Evolutionary conservation across 2,329 filamentous ascomycete species (phyloP), one percentile per base, ranked within the genome.

Genomic region (Eutypa lata): DNA sequence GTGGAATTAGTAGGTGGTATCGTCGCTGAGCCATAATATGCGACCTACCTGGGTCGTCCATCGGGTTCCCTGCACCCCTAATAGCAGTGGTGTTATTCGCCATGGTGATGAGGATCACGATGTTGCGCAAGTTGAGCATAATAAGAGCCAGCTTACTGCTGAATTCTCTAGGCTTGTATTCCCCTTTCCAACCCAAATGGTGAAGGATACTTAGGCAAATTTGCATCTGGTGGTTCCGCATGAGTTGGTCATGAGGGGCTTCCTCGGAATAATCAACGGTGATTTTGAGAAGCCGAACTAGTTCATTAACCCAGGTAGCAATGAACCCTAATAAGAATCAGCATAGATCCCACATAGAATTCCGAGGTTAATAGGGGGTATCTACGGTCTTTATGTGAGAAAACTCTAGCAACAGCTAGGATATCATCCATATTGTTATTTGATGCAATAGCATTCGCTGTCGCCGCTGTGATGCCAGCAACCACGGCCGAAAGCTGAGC

Each of bases 221-320:
- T 55, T 91, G 88, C 45, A 97, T 80, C 35, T 85, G 78, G 3
- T 79, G 76, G 62, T 94, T 92, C 54, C 86, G 79, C 57, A 94
- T 81, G 33, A 96, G 75, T 53, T 86, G 79, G 65, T 93, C 86
- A 60, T 88, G 83, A 44, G 83, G 80, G 2, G 83, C 75, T 55
- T 96, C 90, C 47, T 89, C 82, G 0, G 90, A 88, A 65, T 92
- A 95, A 71, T 97, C 93, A 47, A 92, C 83, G 48, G 86, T 84
- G 28, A 90, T 78, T 57, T 86, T 87, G 49, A 92, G 74, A 53
- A 89, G 83, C 40, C 82, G 79, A 49, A 90, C 84, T 13, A 91
- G 75, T 58, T 89, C 86, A 40, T 76, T 78, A 49, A 89, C 74
- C 76, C 86, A 85, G 53, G 85, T 77, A 42, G 78, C 76, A 50